A percentile compares a stretch with the other conserved stretches of the same genome.
These are phyloP conservation scores for Sphaerulina musiva DNA, from an alignment of 2,329 filamentous ascomycete species.

Conservation along the genomic window DNA sequence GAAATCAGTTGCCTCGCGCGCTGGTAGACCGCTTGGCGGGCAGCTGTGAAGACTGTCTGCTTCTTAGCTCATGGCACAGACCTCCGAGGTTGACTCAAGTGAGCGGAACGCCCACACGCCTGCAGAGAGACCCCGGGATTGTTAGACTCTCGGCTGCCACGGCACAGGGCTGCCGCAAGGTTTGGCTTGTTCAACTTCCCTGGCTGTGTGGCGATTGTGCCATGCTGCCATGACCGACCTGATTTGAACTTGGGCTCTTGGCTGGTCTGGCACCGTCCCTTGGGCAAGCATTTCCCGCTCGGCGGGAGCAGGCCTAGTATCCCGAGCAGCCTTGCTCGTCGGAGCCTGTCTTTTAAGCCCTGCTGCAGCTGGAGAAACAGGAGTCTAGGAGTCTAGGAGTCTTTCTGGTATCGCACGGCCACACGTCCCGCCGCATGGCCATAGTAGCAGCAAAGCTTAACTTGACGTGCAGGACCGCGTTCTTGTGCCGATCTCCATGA, in stretches of 20 bases:
- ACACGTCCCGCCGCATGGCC: not conserved
- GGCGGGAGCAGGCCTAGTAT: not conserved
- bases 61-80: conserved; percentile 6
- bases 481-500: not conserved
- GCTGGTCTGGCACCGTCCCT: conserved; percentile 4
- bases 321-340: not conserved
- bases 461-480: not conserved
- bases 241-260: conserved; percentile 12
- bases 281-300: not conserved
- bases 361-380: not conserved
- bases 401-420: not conserved
- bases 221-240: not conserved
- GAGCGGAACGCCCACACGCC: conserved; percentile 1
- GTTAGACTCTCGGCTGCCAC: conserved; percentile 18
- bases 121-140: conserved; percentile 12
- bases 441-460: not conserved
- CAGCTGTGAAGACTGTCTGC: not conserved
- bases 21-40: conserved; percentile 10
- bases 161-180: conserved; percentile 14
- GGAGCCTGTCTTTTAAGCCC: not conserved
- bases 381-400: not conserved
- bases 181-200: not conserved
- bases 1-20: conserved; percentile 8
- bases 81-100: conserved; percentile 8
- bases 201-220: conserved; percentile 14